A percentile compares a stretch with the other conserved stretches of the same genome.
Evolutionary conservation across 768 basidiomycete species (phyloP).

Genomic region (Auricularia heimuer): DNA sequence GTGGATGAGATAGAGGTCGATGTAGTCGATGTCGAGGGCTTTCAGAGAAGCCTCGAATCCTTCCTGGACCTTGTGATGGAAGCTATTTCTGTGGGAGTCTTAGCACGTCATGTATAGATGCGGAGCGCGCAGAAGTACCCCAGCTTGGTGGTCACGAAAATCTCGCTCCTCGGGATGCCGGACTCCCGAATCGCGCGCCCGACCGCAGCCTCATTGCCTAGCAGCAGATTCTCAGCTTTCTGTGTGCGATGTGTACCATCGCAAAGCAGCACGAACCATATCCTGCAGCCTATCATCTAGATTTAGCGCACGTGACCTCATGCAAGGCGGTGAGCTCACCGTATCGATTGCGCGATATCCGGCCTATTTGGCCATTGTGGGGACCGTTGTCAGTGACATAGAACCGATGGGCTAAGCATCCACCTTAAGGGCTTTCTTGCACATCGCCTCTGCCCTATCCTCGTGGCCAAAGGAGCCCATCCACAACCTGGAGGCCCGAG

Average conservation of each 20-base stretch:
- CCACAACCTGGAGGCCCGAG: constrained; percentile 22
- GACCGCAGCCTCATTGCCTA: constrained; percentile 19
- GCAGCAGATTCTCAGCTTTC: neutral
- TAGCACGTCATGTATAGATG: too few species aligned
- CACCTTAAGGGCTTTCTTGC: constrained; percentile 26
- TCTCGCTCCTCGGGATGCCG: constrained; percentile 8
- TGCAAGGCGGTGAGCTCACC: constrained; percentile 3
- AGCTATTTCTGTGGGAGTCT: too few species aligned
- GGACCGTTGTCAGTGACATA: neutral
- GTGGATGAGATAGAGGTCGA: constrained; percentile 51
- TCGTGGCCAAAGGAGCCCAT: constrained; percentile 29
- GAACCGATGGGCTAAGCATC: too few species aligned
- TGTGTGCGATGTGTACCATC: neutral
- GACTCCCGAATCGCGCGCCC: constrained; percentile 13
- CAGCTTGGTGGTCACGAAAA: constrained; percentile 4
- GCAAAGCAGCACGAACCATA: constrained; percentile 27
- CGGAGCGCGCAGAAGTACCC: too few species aligned
- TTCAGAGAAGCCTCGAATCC: constrained; percentile 33
- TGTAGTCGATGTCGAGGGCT: constrained; percentile 33
- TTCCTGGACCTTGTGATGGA: constrained; percentile 20
- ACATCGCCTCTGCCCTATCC: constrained; percentile 32
- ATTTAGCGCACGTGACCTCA: neutral
- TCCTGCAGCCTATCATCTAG: constrained; percentile 32
- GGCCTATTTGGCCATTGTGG: constrained; percentile 26
- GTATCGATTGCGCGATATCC: constrained; percentile 43